phyloP scores from a whole-genome alignment of 139 green algal genomes.

The Volvox africanus region DNA sequence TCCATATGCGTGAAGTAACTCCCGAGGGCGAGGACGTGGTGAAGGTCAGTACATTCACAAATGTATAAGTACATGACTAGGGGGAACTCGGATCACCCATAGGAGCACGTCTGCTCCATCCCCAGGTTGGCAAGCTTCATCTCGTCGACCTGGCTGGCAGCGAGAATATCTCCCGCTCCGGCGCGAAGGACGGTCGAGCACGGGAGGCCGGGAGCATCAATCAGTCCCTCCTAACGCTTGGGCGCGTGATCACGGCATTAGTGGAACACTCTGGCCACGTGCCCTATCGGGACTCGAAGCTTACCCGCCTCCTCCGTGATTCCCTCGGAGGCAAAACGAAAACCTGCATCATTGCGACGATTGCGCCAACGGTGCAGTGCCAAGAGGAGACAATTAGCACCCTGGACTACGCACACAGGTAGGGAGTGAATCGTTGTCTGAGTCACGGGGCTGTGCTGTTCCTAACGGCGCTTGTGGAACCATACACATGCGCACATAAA shows the following conservation, averaged over 20 bases:
- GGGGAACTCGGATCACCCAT: not conserved
- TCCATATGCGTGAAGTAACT: constrained; percentile 91
- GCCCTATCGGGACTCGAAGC: constrained; percentile 95
- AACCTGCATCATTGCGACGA: constrained; percentile 98
- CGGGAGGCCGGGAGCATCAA: constrained; percentile 98
- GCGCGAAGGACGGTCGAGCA: constrained; percentile 88
- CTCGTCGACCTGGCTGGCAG: constrained; percentile 97
- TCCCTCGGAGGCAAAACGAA: constrained; percentile 92
- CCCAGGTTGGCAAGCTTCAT: constrained; percentile 93
- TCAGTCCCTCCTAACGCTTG: constrained; percentile 95
- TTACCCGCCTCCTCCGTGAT: constrained; percentile 97
- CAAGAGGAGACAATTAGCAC: constrained; percentile 97
- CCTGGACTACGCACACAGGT: constrained; percentile 97
- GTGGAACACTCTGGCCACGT: constrained; percentile 86
- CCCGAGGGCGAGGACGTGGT: constrained; percentile 97
- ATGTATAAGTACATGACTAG: too few species aligned
- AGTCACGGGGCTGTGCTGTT: not conserved
- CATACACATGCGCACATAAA: not conserved
- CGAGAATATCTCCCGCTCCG: constrained; percentile 95
- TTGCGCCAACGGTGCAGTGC: constrained; percentile 90
- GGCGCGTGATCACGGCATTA: constrained; percentile 96
- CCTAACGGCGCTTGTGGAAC: not conserved
- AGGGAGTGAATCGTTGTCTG: not conserved
- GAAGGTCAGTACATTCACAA: constrained; percentile 71
- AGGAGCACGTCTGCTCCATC: not conserved